A percentile compares a stretch with the other conserved stretches of the same genome.
Evolutionary conservation across 345 rosid genomes (phyloP).

Genomic region (Microcos paniculata): DNA sequence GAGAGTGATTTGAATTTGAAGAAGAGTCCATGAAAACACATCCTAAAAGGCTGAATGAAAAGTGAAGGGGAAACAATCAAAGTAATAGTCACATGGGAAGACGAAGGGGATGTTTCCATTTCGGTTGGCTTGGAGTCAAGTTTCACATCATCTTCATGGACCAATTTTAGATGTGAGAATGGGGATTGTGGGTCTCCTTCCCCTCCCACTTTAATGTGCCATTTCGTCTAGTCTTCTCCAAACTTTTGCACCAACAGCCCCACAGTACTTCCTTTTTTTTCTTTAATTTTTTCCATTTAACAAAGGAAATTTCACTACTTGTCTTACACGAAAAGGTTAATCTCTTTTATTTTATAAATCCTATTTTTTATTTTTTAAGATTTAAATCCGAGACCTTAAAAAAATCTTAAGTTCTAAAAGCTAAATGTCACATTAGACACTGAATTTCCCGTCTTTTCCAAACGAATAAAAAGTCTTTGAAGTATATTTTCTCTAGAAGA

Average conservation of each 20-base stretch:
- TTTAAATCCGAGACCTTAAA: no score
- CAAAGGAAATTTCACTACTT: no score
- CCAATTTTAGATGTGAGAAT: slow-evolving; percentile 21
- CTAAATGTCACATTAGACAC: neutral
- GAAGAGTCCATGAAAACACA: slow-evolving; percentile 26
- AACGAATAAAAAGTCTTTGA: neutral
- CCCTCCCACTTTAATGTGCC: neutral
- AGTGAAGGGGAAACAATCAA: slow-evolving; percentile 35
- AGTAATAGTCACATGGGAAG: slow-evolving; percentile 48
- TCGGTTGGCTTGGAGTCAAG: slow-evolving; percentile 40
- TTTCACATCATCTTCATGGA: slow-evolving; percentile 40
- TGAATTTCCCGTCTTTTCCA: neutral
- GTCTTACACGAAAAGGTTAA: neutral
- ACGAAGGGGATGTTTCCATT: slow-evolving; percentile 34
- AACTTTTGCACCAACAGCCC: neutral
- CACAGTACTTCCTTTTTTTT: neutral
- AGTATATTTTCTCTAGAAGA: neutral
- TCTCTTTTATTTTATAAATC: neutral
- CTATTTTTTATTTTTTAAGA: neutral
- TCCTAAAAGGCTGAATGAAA: slow-evolving; percentile 19
- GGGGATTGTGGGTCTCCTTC: slow-evolving; percentile 36
- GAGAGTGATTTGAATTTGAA: neutral
- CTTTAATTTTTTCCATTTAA: neutral
- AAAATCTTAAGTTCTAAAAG: neutral
- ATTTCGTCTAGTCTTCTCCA: neutral